phyloP scores from a whole-genome alignment of 768 basidiomycete genomes.

The Cytidiella melzeri region DNA sequence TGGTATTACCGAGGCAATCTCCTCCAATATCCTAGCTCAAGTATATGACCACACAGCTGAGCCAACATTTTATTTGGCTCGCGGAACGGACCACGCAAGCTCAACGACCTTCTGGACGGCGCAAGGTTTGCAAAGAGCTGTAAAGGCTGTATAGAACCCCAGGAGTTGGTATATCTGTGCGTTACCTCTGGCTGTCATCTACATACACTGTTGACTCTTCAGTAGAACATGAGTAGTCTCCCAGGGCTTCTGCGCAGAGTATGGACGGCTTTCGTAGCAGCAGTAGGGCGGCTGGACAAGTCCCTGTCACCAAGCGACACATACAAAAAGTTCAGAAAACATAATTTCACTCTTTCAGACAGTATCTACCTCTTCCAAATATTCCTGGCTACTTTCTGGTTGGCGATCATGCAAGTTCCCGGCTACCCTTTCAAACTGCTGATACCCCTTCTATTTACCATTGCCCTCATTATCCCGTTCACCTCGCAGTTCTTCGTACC shows the following conservation, averaged over 20 bases:
- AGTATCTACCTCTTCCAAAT: conserved; percentile 60
- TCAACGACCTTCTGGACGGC: no score
- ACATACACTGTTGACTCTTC: no score
- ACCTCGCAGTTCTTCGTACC: conserved; percentile 90
- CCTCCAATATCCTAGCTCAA: no score
- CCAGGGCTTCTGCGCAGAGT: conserved; percentile 15
- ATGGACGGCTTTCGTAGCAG: conserved; percentile 34
- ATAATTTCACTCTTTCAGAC: conserved; percentile 54
- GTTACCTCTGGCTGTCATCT: no score
- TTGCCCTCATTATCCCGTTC: conserved; percentile 72
- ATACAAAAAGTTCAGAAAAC: conserved; percentile 47
- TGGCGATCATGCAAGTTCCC: conserved; percentile 64
- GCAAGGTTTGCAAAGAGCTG: no score
- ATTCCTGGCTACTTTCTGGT: conserved; percentile 60
- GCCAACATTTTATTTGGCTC: no score
- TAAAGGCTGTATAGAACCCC: no score
- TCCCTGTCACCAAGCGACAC: conserved; percentile 69
- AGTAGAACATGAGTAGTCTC: neutral
- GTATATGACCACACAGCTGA: no score
- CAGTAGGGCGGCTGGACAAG: conserved; percentile 65
- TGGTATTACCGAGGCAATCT: no score
- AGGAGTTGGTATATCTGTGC: no score
- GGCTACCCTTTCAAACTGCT: conserved; percentile 67
- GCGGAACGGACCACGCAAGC: no score
- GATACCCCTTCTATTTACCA: conserved; percentile 66